phyloP scores from a whole-genome alignment of 2,329 filamentous ascomycete genomes.

The Trichoderma koningiopsis region DNA sequence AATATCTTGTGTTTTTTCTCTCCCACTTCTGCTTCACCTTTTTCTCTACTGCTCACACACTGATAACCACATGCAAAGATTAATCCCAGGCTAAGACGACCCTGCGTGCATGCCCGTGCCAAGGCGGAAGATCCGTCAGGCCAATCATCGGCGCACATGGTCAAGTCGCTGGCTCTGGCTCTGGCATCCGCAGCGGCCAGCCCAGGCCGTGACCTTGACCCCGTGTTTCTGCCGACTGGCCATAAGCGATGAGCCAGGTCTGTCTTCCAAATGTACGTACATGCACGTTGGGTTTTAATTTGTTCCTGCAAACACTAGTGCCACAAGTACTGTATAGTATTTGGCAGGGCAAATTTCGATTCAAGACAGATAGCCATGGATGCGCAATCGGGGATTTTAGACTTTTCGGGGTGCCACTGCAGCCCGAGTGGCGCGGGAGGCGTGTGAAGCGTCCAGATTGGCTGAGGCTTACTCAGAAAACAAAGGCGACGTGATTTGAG shows the following conservation, averaged over 20 bases:
- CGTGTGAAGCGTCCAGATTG: neutral
- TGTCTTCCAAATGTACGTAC: neutral
- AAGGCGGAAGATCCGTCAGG: slow-evolving; percentile 3
- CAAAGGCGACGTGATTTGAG: neutral
- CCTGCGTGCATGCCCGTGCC: slow-evolving; percentile 2
- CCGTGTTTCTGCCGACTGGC: neutral
- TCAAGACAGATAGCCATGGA: neutral
- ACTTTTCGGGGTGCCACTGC: neutral
- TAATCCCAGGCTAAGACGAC: neutral
- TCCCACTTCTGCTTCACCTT: neutral
- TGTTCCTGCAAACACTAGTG: neutral
- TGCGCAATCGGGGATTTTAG: neutral
- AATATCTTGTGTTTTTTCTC: neutral
- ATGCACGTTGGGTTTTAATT: neutral
- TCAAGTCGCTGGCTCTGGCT: slow-evolving; percentile 19
- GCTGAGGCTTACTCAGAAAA: neutral
- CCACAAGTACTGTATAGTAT: neutral
- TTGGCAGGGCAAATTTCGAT: neutral
- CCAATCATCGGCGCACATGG: slow-evolving; percentile 37
- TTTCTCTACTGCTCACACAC: neutral
- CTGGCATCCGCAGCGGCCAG: neutral
- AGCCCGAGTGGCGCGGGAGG: neutral
- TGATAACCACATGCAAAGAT: neutral
- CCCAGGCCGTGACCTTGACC: neutral
- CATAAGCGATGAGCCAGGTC: neutral